These are phyloP conservation scores for Marasmius fiardii DNA, from an alignment of 1,284 basidiomycete species.

Conservation along the genomic window DNA sequence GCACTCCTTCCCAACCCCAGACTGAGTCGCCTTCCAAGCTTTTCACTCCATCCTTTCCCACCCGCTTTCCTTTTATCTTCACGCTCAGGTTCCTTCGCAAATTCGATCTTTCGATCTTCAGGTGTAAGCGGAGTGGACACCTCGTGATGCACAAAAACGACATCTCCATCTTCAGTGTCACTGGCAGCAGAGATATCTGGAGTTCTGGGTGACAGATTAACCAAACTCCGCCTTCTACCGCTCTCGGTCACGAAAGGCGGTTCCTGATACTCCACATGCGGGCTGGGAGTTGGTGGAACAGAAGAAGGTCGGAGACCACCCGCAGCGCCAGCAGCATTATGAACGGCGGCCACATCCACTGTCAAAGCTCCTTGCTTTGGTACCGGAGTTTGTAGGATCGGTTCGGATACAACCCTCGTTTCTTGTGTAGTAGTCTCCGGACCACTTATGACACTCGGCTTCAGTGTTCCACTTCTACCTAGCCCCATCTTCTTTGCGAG, in stretches of 20 bases:
- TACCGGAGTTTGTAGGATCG: neutral
- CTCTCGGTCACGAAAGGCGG: constrained; percentile 22
- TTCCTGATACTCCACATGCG: constrained; percentile 23
- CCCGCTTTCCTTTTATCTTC: constrained; percentile 30
- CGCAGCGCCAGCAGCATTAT: neutral
- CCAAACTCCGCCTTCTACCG: constrained; percentile 39
- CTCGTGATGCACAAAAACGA: neutral
- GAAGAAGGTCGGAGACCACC: constrained; percentile 38
- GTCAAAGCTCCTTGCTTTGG: neutral
- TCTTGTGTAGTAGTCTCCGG: neutral
- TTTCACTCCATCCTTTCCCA: constrained; percentile 50
- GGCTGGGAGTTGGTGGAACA: constrained; percentile 44
- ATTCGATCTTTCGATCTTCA: constrained; percentile 16
- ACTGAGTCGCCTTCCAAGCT: constrained; percentile 58
- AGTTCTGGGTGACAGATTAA: constrained; percentile 27
- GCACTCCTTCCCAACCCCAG: constrained; percentile 32
- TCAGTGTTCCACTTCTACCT: constrained; percentile 9
- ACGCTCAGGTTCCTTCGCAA: constrained; percentile 20
- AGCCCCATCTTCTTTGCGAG: constrained; percentile 61
- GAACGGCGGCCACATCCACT: neutral
- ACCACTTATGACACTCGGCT: neutral
- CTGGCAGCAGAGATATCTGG: neutral
- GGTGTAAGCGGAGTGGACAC: constrained; percentile 3
- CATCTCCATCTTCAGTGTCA: constrained; percentile 10
- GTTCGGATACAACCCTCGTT: neutral